These are phyloP conservation scores for Colletotrichum lindemuthianum DNA, from an alignment of 2,329 filamentous ascomycete genomes.

Conservation along the genomic window DNA sequence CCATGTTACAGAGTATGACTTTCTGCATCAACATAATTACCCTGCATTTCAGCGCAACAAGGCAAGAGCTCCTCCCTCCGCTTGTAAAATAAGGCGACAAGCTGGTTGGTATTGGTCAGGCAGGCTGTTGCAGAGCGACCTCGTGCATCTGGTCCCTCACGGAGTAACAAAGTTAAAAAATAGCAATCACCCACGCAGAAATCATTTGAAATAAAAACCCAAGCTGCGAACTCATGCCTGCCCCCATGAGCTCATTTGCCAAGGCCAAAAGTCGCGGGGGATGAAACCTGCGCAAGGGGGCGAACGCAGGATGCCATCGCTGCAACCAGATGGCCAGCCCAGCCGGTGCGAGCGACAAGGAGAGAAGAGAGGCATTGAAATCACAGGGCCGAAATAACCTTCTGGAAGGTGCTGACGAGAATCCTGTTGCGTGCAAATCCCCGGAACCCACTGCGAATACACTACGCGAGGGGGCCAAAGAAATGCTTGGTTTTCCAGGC, in stretches of 20 bases:
- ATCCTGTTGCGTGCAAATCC: neutral
- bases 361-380: neutral
- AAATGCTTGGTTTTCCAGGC: neutral
- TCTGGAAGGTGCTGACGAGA: conserved; percentile 21
- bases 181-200: neutral
- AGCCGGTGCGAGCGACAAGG: neutral
- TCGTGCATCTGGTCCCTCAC: too few relatives aligned
- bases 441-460: neutral
- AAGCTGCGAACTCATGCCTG: conserved; percentile 21
- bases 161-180: neutral
- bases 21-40: too few relatives aligned
- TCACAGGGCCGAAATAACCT: conserved; percentile 33
- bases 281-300: conserved; percentile 14
- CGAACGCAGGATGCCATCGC: conserved; percentile 19
- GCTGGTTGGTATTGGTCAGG: too few relatives aligned
- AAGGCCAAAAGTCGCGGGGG: conserved; percentile 11
- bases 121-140: too few relatives aligned
- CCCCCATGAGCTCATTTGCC: conserved; percentile 16
- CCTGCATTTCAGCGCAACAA: too few relatives aligned
- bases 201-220: neutral
- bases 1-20: too few relatives aligned
- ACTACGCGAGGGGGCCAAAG: too few relatives aligned
- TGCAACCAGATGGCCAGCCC: neutral
- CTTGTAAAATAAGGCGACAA: too few relatives aligned
- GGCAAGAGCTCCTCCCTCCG: too few relatives aligned